Evolutionary conservation across 352 stramenopile species (phyloP), one percentile per base, ranked within the genome.

Genomic region (Pythium phragmitis): DNA sequence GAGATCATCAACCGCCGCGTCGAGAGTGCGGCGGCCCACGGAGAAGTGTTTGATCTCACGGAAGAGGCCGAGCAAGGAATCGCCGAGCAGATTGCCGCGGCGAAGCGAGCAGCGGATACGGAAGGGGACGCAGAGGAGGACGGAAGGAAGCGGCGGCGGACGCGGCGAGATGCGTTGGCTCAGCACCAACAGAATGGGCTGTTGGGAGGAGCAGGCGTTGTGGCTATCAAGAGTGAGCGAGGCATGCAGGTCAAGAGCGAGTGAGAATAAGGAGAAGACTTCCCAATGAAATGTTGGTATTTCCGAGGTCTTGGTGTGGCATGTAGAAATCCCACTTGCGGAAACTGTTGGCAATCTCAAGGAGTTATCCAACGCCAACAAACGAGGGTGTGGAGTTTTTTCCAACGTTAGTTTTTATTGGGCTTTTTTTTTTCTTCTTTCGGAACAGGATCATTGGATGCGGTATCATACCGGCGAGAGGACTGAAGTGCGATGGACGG

Each of bases 31-130:
- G 67, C 66, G 9, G 80, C 77, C 28, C 70, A 77, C 49, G 83
- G 83, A 13, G 69, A 84, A 43, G 73, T 91, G 8, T 82, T 92
- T 48, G 81, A 92, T 58, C 70, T 92, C 21, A 90, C 81, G 8
- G 77, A 87, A 48, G 80, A 89, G 33, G 76, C 69, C 1, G 66
- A 78, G 3, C 68, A 82, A 19, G 62, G 57, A n/a, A 33, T 68
- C 7, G 59, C 60, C 1, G 33, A 26, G 41, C 64, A 70, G 47
- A 62, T 66, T 45, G 51, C 57, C 2, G 62, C 62, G 6, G 61
- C 61, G 13, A 68, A 68, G 47, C 64, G 64, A 14, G 57, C 50
- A 48, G 17, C 50, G 34, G 37, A 39, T 43, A 21, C 39, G 50
- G 33, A 37, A 37, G 30, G 60, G 61, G 37, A 57, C 13, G 30